Base-by-base conservation (phyloP, 495 filamentous ascomycete species). In the Tuber aestivum region DNA sequence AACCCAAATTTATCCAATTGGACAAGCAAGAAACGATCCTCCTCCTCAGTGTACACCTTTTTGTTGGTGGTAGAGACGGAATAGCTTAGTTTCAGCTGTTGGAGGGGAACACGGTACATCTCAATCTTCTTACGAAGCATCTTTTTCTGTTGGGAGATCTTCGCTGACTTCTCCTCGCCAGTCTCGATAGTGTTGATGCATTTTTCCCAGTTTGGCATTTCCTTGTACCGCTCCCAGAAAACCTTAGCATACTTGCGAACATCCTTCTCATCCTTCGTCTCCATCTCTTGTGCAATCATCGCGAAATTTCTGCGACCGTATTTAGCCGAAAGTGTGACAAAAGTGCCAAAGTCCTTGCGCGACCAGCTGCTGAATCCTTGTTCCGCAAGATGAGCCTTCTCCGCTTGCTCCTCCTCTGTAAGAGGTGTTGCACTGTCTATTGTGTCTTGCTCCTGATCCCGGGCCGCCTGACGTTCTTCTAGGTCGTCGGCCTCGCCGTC, bases 21-120 rank as follows among this genome's bases (percentile, higher is more conserved):
- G 50, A 98, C 94, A 41, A 99, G 87, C 71, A 99, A 86, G 85
- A 99, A 99, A 18, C 96, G 90, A 82, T 99, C 96, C 84, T 99
- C 96, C 82, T 99, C 96, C 82, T 98, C 96, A 0, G 95, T 97
- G 82, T 99, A 99, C 9, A 98, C 94, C 86, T 98, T 98, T 87
- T 99, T 99, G 86, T 99, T 99, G 70, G 96, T 99, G 4, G 96
- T 99, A 3, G 94, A 97, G 35, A 99, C 95, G 0, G 94, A 95
- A 84, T 99, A 99, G 85, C 95, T 97, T 86, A 99, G 93, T 87
- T 97, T 97, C 74, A 99, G 89, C 84, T 99, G 96, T 84, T 98
- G 94, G 5, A 99, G 88, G 41, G 96, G 96, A 68, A 97, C 95
- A 8, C 94, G 93, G 83, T 97, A 98, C 88, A 94, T 93, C 77